phyloP scores from a whole-genome alignment of 2,329 filamentous ascomycete species.

The Fusarium chuoi region DNA sequence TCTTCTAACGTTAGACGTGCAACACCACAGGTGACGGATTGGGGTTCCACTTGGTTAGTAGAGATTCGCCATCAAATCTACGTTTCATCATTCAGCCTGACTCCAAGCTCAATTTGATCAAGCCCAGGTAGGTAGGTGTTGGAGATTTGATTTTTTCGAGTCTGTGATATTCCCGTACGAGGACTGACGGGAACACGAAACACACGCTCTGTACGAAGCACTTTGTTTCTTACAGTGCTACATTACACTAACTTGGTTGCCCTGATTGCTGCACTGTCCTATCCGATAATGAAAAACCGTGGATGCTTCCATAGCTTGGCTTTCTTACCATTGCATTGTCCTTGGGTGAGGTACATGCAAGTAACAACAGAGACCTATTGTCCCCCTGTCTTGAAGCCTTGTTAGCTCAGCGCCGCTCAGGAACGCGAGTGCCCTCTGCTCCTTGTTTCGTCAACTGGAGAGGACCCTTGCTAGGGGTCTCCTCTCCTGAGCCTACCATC shows the following conservation, averaged over 20 bases:
- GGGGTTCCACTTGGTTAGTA: constrained; percentile 14
- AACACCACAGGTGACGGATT: not conserved
- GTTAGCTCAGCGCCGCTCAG: constrained; percentile 26
- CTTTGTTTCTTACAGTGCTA: not conserved
- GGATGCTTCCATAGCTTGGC: not conserved
- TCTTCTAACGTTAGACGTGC: not conserved
- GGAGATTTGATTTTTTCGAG: not conserved
- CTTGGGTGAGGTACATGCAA: constrained; percentile 14
- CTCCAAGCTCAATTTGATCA: constrained; percentile 3
- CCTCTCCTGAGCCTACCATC: constrained; percentile 32
- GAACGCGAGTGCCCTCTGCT: constrained; percentile 25
- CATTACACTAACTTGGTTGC: not conserved
- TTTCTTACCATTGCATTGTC: not conserved
- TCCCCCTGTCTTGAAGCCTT: constrained; percentile 20
- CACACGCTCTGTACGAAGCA: not conserved
- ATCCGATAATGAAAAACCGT: not conserved
- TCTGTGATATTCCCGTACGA: constrained; percentile 14
- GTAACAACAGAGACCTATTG: constrained; percentile 15
- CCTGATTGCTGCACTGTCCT: not conserved
- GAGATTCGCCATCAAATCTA: constrained; percentile 21
- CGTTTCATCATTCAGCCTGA: constrained; percentile 31
- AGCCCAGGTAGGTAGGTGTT: not conserved
- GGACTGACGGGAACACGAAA: not conserved
- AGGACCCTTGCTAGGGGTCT: constrained; percentile 43
- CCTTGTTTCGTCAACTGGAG: constrained; percentile 33